Percentiles rank a stretch among this genome's conserved stretches.
Evolutionary conservation across 257 asterid genomes (phyloP).

Genomic region (Nicotiana attenuata): DNA sequence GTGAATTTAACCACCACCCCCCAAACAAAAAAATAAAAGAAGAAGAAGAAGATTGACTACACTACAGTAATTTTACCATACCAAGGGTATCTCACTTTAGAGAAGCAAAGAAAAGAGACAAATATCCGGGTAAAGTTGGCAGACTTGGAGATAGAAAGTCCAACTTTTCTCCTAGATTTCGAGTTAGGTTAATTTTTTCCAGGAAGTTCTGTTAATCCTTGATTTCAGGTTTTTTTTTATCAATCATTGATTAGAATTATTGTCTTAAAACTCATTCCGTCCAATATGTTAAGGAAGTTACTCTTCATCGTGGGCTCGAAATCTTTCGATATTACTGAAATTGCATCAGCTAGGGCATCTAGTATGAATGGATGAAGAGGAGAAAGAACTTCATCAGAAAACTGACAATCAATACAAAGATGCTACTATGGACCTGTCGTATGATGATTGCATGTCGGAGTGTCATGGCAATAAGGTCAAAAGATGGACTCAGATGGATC

Average conservation of each 20-base stretch:
- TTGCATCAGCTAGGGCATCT: too few relatives aligned
- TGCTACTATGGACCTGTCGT: too few relatives aligned
- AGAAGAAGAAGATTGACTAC: not conserved
- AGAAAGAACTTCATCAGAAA: too few relatives aligned
- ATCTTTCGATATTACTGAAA: too few relatives aligned
- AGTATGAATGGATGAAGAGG: too few relatives aligned
- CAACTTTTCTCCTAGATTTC: not conserved
- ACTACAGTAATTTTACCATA: not conserved
- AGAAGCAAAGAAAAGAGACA: conserved; percentile 1
- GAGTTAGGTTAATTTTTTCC: not conserved
- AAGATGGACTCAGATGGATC: too few relatives aligned
- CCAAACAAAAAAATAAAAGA: not conserved
- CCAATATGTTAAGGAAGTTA: not conserved
- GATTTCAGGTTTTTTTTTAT: not conserved
- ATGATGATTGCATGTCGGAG: too few relatives aligned
- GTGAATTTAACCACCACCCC: not conserved
- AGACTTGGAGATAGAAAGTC: not conserved
- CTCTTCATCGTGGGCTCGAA: not conserved
- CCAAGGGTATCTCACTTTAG: not conserved
- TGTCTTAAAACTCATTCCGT: not conserved
- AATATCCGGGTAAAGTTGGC: not conserved
- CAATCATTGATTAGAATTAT: not conserved
- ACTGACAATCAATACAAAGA: too few relatives aligned
- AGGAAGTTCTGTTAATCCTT: not conserved
- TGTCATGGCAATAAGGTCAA: too few relatives aligned